Conservation (phyloP, 2,329 filamentous ascomycete genomes). For the Cadophora malorum region DNA sequence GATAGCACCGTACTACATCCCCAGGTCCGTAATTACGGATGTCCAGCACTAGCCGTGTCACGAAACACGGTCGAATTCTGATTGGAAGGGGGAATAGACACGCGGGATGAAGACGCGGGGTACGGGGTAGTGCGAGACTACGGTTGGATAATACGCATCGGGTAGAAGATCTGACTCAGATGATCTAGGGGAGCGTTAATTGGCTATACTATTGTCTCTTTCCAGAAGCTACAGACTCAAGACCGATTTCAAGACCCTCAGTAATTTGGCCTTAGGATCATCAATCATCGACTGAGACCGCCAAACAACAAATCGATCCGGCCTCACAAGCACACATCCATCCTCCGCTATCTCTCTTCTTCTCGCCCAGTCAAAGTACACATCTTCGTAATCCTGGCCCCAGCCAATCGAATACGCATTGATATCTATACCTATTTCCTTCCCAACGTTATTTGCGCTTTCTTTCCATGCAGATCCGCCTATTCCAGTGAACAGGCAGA, state of each 20-base stretch:
- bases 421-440: slow-evolving; percentile 53
- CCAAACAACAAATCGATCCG: slow-evolving; percentile 54
- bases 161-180: not conserved
- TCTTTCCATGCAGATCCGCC: slow-evolving; percentile 60
- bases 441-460: slow-evolving; percentile 52
- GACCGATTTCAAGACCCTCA: slow-evolving; percentile 30
- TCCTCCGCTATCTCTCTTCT: slow-evolving; percentile 61
- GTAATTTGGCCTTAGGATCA: slow-evolving; percentile 26
- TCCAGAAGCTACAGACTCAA: slow-evolving; percentile 15
- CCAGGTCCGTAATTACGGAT: not conserved
- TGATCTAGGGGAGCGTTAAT: not conserved
- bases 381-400: slow-evolving; percentile 64
- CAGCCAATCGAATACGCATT: slow-evolving; percentile 60
- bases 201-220: not conserved
- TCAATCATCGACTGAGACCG: slow-evolving; percentile 28
- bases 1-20: not conserved
- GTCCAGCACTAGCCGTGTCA: not conserved
- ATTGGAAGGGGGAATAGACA: slow-evolving; percentile 15
- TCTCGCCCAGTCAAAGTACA: slow-evolving; percentile 65
- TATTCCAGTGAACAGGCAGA: slow-evolving; percentile 59
- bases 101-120: not conserved
- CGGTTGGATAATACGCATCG: not conserved
- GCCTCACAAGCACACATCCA: slow-evolving; percentile 63
- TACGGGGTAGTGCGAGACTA: slow-evolving; percentile 4
- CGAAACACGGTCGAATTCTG: slow-evolving; percentile 18